These are phyloP conservation scores for Pseudogymnoascus sp. DNA, from an alignment of 2,329 filamentous ascomycete species.

Conservation along the genomic window DNA sequence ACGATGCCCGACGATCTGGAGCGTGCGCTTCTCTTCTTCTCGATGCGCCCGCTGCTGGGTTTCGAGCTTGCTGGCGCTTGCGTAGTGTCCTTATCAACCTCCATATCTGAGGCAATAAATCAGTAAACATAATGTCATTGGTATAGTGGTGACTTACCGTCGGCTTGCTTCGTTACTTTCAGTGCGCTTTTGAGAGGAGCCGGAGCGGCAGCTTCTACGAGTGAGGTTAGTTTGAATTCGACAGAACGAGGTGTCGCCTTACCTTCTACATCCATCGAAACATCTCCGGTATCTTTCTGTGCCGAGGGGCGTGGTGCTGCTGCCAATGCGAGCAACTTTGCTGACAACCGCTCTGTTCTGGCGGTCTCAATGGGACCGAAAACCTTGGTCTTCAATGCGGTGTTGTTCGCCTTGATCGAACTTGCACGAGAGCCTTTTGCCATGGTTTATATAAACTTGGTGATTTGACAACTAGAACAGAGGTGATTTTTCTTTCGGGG, in stretches of 20 bases:
- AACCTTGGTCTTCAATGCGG: conserved; percentile 67
- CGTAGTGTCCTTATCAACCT: conserved; percentile 39
- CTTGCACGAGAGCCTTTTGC: conserved; percentile 80
- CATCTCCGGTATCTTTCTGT: conserved; percentile 37
- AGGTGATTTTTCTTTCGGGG: neutral
- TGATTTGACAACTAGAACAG: neutral
- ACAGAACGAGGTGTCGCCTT: conserved; percentile 10
- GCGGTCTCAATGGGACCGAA: conserved; percentile 78
- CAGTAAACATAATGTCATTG: neutral
- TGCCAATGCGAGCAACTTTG: conserved; percentile 75
- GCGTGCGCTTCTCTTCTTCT: conserved; percentile 43
- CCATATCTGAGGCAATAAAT: conserved; percentile 40
- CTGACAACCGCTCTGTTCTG: conserved; percentile 72
- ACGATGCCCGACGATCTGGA: conserved; percentile 50
- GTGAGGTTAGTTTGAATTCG: neutral
- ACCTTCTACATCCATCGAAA: conserved; percentile 39
- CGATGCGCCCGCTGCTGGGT: conserved; percentile 43
- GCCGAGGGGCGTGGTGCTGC: conserved; percentile 60
- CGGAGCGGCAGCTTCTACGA: neutral
- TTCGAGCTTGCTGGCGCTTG: conserved; percentile 26
- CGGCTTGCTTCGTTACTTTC: conserved; percentile 16
- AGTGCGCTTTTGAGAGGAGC: conserved; percentile 12
- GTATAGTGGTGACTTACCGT: conserved; percentile 17
- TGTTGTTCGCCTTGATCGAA: conserved; percentile 73
- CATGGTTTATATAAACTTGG: conserved; percentile 46